Conservation (phyloP, 208 protist genomes). For the Leishmania arabica region DNA sequence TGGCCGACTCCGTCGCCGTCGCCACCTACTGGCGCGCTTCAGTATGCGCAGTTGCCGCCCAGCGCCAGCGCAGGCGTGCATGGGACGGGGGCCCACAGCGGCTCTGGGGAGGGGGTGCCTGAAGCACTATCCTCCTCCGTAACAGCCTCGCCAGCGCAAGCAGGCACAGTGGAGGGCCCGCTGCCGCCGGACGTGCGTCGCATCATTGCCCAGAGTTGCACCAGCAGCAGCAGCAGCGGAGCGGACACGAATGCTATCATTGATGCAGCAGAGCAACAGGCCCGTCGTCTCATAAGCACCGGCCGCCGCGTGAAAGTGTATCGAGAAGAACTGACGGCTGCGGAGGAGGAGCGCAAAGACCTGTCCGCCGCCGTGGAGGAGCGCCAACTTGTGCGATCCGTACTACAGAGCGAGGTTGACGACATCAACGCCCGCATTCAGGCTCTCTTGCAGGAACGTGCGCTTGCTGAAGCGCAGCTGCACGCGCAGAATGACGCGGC, state of each 20-base stretch:
- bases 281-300: constrained; percentile 79
- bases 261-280: constrained; percentile 74
- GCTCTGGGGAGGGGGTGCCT: background rate
- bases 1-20: constrained; percentile 1
- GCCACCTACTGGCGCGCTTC: background rate
- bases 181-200: constrained; percentile 73
- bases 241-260: background rate
- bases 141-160: background rate
- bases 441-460: constrained; percentile 57
- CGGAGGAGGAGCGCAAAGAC: constrained; percentile 67
- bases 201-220: constrained; percentile 59
- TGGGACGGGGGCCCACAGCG: background rate
- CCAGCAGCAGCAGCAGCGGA: background rate
- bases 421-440: constrained; percentile 71
- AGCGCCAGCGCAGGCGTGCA: constrained; percentile 1
- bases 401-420: constrained; percentile 49
- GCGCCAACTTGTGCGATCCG: constrained; percentile 44
- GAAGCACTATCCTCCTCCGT: background rate
- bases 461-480: constrained; percentile 71
- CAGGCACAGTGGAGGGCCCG: constrained; percentile 54
- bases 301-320: constrained; percentile 78
- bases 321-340: constrained; percentile 73
- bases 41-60: background rate
- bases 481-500: constrained; percentile 36
- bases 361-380: constrained; percentile 49